A percentile compares a stretch with the other conserved stretches of the same genome.
Evolutionary conservation across 805 yeast genomes (phyloP).

Genomic region (Saccharomycopsis guyanensis): DNA sequence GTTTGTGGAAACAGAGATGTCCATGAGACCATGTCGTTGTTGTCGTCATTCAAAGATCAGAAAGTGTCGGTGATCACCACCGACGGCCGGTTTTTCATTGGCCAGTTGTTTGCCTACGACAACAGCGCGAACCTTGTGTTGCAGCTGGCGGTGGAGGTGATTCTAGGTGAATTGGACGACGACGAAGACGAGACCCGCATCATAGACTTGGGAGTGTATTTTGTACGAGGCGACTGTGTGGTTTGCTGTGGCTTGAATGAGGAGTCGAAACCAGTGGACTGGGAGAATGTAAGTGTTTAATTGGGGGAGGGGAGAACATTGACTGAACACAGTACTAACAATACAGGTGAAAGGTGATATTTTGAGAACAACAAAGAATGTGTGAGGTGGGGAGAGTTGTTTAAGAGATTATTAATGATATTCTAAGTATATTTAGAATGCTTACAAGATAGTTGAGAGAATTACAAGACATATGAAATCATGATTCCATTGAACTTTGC

Average conservation of each 20-base stretch:
- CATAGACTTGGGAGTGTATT: conserved; percentile 34
- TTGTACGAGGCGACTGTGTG: conserved; percentile 38
- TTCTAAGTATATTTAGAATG: too few relatives aligned
- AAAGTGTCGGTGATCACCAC: conserved; percentile 29
- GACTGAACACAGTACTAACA: neutral
- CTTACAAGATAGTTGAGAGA: too few relatives aligned
- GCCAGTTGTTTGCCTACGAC: conserved; percentile 30
- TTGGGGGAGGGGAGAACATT: neutral
- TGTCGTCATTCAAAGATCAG: conserved; percentile 18
- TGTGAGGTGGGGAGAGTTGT: too few relatives aligned
- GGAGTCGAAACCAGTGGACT: conserved; percentile 28
- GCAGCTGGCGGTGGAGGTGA: conserved; percentile 32
- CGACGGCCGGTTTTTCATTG: conserved; percentile 29
- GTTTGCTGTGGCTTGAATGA: conserved; percentile 39
- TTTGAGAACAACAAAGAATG: conserved; percentile 4
- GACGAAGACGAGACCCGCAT: conserved; percentile 29
- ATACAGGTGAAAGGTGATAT: conserved; percentile 7
- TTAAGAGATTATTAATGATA: too few relatives aligned
- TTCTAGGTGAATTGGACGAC: conserved; percentile 23
- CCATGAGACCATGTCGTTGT: conserved; percentile 12
- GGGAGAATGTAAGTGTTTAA: conserved; percentile 28
- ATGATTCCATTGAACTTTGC: too few relatives aligned
- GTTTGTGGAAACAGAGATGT: neutral
- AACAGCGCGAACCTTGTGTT: conserved; percentile 36
- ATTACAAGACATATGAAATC: too few relatives aligned